Base-by-base conservation (phyloP, 805 yeast genomes). In the Saturnispora galanensis region DNA sequence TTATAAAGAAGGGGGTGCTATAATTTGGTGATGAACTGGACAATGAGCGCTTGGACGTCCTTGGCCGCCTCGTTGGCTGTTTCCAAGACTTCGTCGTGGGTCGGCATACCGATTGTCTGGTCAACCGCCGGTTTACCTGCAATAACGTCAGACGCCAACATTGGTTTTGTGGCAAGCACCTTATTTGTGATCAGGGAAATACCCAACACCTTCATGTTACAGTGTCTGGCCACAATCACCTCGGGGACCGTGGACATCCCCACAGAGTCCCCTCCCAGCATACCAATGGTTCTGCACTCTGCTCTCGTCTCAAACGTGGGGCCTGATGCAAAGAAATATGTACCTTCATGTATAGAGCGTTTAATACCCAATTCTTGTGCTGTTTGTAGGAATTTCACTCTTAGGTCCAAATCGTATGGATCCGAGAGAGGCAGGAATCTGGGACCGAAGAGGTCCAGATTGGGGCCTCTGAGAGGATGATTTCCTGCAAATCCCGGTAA, bases 201-300 rank as follows among this genome's bases (percentile, higher is more conserved):
- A 0, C 97, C 97, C 50, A 90, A 66, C 5, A 88, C 95, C 51
- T 69, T 73, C 66, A 93, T 63, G 1, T 89, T 95, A 47, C 80
- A 74, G 61, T 93, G 97, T 60, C 95, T 79, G 2, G 96, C 97
- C 15, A 87, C 82, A 49, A 87, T 77, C 2, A 87, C 95, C 63
- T 90, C 98, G 0, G 98, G 97, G 31, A 90, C 97, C 0, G 97
- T 93, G 46, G 95, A 84, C 98, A 90, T 90, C 4, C 97, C 97
- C 2, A 89, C 97, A 0, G 93, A 84, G 62, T 90, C 97, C 42
- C 86, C 96, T 9, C 97, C 97, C 28, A 83, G 51, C 5, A 66
- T 53, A 48, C 78, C 63, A 39, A 90, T 67, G 70, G 81, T 70
- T 46, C 95, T 71, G n/a, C 82, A 83, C 66, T 90, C 98, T 0